Evolutionary conservation across 805 yeast species (phyloP).

Genomic region (Debaryomyces tyrocola): DNA sequence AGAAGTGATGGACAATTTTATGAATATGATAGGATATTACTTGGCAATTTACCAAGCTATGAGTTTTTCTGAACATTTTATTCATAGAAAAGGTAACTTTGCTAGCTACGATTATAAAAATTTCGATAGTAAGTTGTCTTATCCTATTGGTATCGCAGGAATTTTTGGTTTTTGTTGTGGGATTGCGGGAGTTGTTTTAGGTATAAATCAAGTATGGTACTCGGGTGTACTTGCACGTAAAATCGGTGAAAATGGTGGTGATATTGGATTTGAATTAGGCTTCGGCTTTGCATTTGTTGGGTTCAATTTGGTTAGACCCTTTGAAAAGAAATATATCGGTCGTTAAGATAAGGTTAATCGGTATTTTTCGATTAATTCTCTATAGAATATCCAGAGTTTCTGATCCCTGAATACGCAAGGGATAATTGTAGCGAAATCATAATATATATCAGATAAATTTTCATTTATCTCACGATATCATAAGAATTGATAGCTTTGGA

Average conservation of each 20-base stretch:
- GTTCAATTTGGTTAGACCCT: slow-evolving; percentile 56
- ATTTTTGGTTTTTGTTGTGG: slow-evolving; percentile 77
- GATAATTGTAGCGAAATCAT: too few relatives aligned
- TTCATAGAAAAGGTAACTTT: slow-evolving; percentile 65
- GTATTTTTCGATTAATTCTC: too few relatives aligned
- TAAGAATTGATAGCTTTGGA: too few relatives aligned
- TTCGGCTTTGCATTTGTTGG: slow-evolving; percentile 64
- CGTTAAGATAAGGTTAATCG: slow-evolving; percentile 26
- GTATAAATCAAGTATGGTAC: slow-evolving; percentile 89
- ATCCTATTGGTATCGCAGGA: slow-evolving; percentile 82
- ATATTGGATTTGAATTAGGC: slow-evolving; percentile 82
- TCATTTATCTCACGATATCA: too few relatives aligned
- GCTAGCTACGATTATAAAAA: slow-evolving; percentile 61
- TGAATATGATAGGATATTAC: slow-evolving; percentile 91
- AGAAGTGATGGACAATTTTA: slow-evolving; percentile 75
- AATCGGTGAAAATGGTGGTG: slow-evolving; percentile 76
- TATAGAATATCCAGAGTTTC: too few relatives aligned
- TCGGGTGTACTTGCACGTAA: slow-evolving; percentile 61
- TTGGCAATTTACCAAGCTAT: slow-evolving; percentile 81
- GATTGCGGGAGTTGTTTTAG: slow-evolving; percentile 80
- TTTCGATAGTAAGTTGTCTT: slow-evolving; percentile 54
- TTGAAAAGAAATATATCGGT: slow-evolving; percentile 66
- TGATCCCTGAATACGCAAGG: too few relatives aligned
- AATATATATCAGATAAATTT: too few relatives aligned
- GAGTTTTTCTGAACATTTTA: slow-evolving; percentile 76